Conservation (phyloP, 441 rosid species). For the Euphorbia celastroides region DNA sequence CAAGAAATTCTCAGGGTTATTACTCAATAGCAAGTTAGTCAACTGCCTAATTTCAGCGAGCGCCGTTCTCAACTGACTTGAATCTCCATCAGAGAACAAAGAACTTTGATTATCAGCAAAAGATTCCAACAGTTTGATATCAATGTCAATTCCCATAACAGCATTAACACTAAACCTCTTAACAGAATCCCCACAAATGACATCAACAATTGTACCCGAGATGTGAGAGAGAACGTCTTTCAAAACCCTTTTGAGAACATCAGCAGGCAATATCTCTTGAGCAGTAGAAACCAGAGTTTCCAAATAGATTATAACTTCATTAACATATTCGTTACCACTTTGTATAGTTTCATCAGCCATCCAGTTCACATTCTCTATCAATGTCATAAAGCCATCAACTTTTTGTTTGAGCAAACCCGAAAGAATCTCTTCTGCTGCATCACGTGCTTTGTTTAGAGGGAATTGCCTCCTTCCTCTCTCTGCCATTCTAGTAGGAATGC, state of each 20-base stretch:
- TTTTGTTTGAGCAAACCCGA: slow-evolving; percentile 87
- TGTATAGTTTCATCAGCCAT: slow-evolving; percentile 69
- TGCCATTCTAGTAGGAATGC: slow-evolving; percentile 84
- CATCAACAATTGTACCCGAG: slow-evolving; percentile 70
- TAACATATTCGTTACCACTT: slow-evolving; percentile 87
- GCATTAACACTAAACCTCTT: slow-evolving; percentile 79
- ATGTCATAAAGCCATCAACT: slow-evolving; percentile 80
- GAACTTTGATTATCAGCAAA: slow-evolving; percentile 73
- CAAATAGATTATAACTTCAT: slow-evolving; percentile 84
- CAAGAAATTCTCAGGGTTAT: slow-evolving; percentile 80
- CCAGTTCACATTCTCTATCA: slow-evolving; percentile 96
- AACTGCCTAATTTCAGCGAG: slow-evolving; percentile 76
- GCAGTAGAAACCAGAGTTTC: slow-evolving; percentile 93
- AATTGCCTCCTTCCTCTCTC: slow-evolving; percentile 93
- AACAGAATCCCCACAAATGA: slow-evolving; percentile 61
- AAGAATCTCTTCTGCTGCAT: slow-evolving; percentile 80
- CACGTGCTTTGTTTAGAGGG: slow-evolving; percentile 78
- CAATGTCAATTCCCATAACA: slow-evolving; percentile 70
- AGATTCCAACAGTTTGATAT: slow-evolving; percentile 72
- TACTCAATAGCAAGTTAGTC: slow-evolving; percentile 76
- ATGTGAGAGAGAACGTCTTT: slow-evolving; percentile 81
- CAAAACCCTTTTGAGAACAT: slow-evolving; percentile 72
- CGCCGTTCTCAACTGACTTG: slow-evolving; percentile 76
- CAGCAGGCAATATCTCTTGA: slow-evolving; percentile 79
- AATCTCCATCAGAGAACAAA: slow-evolving; percentile 65